Base-by-base conservation (phyloP, 306 rosid species). In the Ammopiptanthus mongolicus region DNA sequence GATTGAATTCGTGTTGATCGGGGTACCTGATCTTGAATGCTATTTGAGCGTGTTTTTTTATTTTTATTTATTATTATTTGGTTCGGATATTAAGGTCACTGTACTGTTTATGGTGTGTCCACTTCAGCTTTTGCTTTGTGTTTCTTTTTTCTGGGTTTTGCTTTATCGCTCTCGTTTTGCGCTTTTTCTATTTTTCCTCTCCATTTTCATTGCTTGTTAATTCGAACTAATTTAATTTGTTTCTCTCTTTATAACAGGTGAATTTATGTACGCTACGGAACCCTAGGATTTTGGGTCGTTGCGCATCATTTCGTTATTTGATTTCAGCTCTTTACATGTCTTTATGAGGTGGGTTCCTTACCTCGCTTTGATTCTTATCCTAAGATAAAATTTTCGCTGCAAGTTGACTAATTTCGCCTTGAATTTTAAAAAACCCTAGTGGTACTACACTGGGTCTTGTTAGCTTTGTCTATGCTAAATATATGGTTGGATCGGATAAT, bases 81-180 rank as follows among this genome's bases (percentile, higher is more conserved):
- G 1, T 33, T 33, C 6, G 6, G 36, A 72, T 74, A 76, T 82
- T 81, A 77, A 76, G 82, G 82, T 73, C 83, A 82, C 65, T 80
- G 84, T 80, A 88, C 88, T 87, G 93, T 87, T 83, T 80, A 73
- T 78, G 60, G 87, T 71, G 91, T 85, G 91, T 86, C 83, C 84
- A 80, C 87, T 85, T 81, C 87, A 80, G 86, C 81, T 83, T 80
- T 86, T 80, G 36, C 86, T 71, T 78, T 83, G 76, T 60, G 15
- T 81, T 78, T 81, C 33, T 28, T 21, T 7, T 14, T 28, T 77
- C 78, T 77, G 75, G 81, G 83, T 86, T 78, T 84, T 33, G 47
- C 82, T 84, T 72, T 82, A 61, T 81, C 77, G 80, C 72, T 78
- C 68, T 69, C 70, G 63, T 74, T 84, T 36, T 78, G 18, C 71